Conservation (phyloP, 2,329 filamentous ascomycete species). For the Fusarium irregulare region DNA sequence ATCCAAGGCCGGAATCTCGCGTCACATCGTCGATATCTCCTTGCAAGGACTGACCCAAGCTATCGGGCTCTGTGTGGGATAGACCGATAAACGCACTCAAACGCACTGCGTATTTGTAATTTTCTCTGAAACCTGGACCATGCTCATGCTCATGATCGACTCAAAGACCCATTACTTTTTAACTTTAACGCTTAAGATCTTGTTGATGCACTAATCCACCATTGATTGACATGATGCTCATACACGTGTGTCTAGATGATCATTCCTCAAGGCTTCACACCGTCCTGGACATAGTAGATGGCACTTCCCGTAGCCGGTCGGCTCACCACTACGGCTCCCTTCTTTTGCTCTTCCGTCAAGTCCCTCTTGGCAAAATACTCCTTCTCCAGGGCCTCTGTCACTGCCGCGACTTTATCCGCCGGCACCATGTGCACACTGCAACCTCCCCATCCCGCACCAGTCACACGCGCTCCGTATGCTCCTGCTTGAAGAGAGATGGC, state of each 20-base stretch:
- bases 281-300: constrained; percentile 57
- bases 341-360: constrained; percentile 76
- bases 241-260: constrained; percentile 6
- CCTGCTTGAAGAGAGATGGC: constrained; percentile 80
- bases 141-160: constrained; percentile 14
- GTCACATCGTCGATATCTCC: constrained; percentile 15
- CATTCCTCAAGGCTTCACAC: constrained; percentile 27
- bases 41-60: constrained; percentile 11
- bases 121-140: constrained; percentile 11
- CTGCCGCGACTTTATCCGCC: constrained; percentile 79
- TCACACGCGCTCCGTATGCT: constrained; percentile 85
- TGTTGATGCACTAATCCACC: constrained; percentile 6
- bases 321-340: constrained; percentile 87
- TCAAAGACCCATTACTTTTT: background rate
- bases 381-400: constrained; percentile 80
- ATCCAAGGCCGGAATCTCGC: background rate
- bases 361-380: constrained; percentile 82
- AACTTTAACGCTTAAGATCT: constrained; percentile 15
- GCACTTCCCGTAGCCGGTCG: constrained; percentile 82
- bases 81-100: constrained; percentile 16
- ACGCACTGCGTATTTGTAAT: constrained; percentile 2
- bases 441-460: constrained; percentile 96
- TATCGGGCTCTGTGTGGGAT: constrained; percentile 24
- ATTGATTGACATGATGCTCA: constrained; percentile 5
- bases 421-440: constrained; percentile 95